These are phyloP conservation scores for Boletus rubroflammeus DNA, from an alignment of 768 basidiomycete genomes.

Conservation along the genomic window DNA sequence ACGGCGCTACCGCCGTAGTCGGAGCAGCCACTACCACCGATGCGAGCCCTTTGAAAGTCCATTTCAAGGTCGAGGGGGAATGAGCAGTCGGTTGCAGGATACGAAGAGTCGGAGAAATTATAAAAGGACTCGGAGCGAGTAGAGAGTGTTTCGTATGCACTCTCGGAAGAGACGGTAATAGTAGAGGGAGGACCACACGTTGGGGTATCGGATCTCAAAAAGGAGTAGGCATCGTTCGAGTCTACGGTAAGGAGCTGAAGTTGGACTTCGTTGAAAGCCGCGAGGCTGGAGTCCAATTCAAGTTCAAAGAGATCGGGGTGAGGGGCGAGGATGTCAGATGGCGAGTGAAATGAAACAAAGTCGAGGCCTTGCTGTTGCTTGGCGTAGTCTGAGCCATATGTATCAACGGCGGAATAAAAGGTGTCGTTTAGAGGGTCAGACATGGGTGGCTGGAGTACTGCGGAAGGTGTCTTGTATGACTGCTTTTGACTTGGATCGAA, in stretches of 20 bases:
- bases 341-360: constrained; percentile 67
- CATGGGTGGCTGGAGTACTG: constrained; percentile 28
- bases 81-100: constrained; percentile 48
- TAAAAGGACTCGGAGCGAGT: constrained; percentile 68
- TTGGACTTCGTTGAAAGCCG: constrained; percentile 60
- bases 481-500: constrained; percentile 18
- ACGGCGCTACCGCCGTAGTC: constrained; percentile 48
- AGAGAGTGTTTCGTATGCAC: constrained; percentile 66
- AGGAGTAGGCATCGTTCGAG: constrained; percentile 60
- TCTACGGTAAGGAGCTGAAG: constrained; percentile 62
- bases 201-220: constrained; percentile 59
- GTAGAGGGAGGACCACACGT: constrained; percentile 71
- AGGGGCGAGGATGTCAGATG: constrained; percentile 70
- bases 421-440: constrained; percentile 31
- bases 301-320: constrained; percentile 81
- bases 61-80: constrained; percentile 69
- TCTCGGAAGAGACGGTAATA: constrained; percentile 77
- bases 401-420: constrained; percentile 33
- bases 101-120: constrained; percentile 56
- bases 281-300: constrained; percentile 72
- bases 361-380: constrained; percentile 48
- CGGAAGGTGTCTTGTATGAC: constrained; percentile 20
- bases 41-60: constrained; percentile 62
- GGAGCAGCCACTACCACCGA: constrained; percentile 43
- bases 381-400: constrained; percentile 36